Evolutionary conservation across 192 early-diverging fungal genomes (phyloP).

Genomic region (Entophlyctis luteolus): DNA sequence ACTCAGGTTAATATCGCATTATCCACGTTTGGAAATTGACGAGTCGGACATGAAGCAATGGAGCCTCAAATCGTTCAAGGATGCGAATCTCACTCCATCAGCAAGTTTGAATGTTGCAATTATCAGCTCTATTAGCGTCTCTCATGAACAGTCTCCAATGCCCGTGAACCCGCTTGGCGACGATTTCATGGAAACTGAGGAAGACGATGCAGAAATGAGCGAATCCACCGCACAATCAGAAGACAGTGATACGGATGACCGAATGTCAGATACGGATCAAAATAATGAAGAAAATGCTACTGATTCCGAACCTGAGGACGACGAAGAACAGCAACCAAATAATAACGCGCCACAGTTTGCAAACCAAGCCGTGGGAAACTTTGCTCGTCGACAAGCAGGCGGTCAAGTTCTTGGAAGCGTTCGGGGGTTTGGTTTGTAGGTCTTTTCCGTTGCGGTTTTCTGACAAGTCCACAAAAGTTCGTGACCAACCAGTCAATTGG

Average conservation of each 20-base stretch:
- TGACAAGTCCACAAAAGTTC: no score
- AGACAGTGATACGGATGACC: neutral
- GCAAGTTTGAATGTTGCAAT: constrained; percentile 4
- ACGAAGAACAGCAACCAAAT: neutral
- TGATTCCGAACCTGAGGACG: neutral
- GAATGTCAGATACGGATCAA: neutral
- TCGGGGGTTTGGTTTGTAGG: constrained; percentile 1
- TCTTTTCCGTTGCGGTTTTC: no score
- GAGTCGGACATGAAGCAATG: neutral
- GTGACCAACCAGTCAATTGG: no score
- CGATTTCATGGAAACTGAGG: neutral
- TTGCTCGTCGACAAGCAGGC: neutral
- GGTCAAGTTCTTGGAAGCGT: neutral
- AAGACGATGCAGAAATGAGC: neutral
- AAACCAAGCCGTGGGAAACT: neutral
- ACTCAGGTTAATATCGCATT: neutral
- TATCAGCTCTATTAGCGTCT: neutral
- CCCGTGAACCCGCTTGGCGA: neutral
- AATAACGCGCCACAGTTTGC: neutral
- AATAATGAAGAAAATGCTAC: neutral
- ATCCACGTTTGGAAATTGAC: neutral
- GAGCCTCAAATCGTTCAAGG: neutral
- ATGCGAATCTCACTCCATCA: neutral
- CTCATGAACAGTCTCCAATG: neutral
- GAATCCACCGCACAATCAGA: neutral